Evolutionary conservation across 352 stramenopile species (phyloP).

Genomic region (Pythium monospermum): DNA sequence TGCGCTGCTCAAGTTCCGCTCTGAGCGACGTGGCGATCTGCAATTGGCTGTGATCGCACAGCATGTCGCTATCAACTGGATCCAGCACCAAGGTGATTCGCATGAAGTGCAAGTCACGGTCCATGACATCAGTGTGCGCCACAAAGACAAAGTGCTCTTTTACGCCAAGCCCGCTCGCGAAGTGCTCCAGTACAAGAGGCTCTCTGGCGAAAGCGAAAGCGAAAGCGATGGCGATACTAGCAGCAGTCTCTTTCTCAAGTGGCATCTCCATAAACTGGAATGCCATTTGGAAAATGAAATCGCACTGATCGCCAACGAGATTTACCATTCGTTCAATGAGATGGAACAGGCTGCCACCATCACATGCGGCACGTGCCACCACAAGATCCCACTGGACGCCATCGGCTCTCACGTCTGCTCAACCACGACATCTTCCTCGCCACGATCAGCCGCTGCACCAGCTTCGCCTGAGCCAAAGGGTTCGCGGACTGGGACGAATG

Average conservation of each 20-base stretch:
- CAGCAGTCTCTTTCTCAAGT: conserved; percentile 39
- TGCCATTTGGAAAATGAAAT: conserved; percentile 49
- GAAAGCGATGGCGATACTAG: too few relatives aligned
- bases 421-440: neutral
- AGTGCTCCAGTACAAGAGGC: conserved; percentile 40
- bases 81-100: conserved; percentile 33
- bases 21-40: conserved; percentile 30
- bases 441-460: neutral
- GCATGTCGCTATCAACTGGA: conserved; percentile 42
- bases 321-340: conserved; percentile 46
- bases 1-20: conserved; percentile 34
- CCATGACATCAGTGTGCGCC: conserved; percentile 35
- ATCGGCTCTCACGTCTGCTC: conserved; percentile 51
- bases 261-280: conserved; percentile 37
- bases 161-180: conserved; percentile 51
- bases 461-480: neutral
- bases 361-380: conserved; percentile 51
- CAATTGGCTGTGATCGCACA: conserved; percentile 33
- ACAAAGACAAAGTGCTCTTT: conserved; percentile 43
- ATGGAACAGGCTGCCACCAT: conserved; percentile 47
- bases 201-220: conserved; percentile 13
- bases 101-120: conserved; percentile 51
- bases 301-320: conserved; percentile 39
- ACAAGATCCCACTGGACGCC: conserved; percentile 50
- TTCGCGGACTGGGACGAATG: neutral